Percentiles rank a stretch among this genome's conserved stretches.
These are phyloP conservation scores for Pelargonium australe DNA, from an alignment of 441 rosid species.

Conservation along the genomic window DNA sequence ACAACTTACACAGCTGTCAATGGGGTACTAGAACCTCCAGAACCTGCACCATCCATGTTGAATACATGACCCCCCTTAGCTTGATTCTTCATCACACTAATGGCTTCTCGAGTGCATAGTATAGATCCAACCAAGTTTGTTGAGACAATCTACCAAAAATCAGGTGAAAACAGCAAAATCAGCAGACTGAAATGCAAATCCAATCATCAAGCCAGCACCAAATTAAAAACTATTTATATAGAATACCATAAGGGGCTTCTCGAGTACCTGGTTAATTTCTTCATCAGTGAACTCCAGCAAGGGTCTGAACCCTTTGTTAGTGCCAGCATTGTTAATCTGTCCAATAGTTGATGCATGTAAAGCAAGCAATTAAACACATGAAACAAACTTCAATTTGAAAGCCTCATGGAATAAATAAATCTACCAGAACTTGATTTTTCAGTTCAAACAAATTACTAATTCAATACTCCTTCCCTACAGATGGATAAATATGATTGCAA, in stretches of 20 bases:
- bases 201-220: not conserved
- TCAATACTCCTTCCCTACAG: no score
- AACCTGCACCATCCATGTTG: conserved; percentile 96
- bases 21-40: conserved; percentile 94
- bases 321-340: conserved; percentile 87
- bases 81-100: conserved; percentile 61
- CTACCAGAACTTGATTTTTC: not conserved
- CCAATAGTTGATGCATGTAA: conserved; percentile 11
- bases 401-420: not conserved
- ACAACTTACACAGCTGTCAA: conserved; percentile 85
- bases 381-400: not conserved
- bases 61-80: conserved; percentile 74
- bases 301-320: conserved; percentile 87
- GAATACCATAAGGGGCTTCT: conserved; percentile 10
- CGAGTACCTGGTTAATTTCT: conserved; percentile 57
- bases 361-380: not conserved
- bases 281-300: conserved; percentile 72
- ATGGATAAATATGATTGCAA: not conserved
- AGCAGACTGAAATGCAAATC: not conserved
- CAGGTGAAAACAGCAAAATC: conserved; percentile 1
- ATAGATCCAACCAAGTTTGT: conserved; percentile 86
- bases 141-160: conserved; percentile 57
- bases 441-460: not conserved
- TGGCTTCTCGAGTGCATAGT: conserved; percentile 88
- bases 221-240: not conserved